A percentile compares a stretch with the other conserved stretches of the same genome.
Conservation (phyloP, 2,329 filamentous ascomycete species). For the Xylaria sp. region DNA sequence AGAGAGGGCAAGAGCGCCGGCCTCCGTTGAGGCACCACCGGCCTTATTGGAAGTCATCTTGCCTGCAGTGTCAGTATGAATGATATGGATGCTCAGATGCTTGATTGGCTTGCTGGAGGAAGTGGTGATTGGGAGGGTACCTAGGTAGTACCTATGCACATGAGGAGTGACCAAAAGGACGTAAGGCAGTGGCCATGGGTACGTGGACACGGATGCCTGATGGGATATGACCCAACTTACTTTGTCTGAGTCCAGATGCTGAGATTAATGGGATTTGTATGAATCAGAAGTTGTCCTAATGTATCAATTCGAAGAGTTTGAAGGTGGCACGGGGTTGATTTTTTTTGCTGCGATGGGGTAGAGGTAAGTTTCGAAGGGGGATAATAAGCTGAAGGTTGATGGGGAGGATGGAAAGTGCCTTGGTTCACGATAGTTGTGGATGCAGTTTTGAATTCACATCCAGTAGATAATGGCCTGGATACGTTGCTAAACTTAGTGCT, state of each 20-base stretch:
- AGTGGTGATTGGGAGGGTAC: neutral
- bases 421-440: no score
- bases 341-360: neutral
- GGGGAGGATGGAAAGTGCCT: no score
- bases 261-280: neutral
- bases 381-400: no score
- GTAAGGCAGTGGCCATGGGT: neutral
- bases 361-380: no score
- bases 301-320: neutral
- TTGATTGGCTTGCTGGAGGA: neutral
- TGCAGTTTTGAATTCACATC: no score
- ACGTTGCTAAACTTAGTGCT: no score
- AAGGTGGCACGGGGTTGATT: neutral
- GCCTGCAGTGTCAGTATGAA: no score
- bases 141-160: neutral
- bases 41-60: slow-evolving; percentile 12
- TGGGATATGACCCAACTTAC: neutral
- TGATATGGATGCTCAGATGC: neutral
- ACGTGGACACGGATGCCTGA: neutral
- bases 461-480: no score
- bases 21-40: neutral
- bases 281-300: neutral
- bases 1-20: neutral
- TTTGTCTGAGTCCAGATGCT: neutral
- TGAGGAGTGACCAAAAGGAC: neutral